These are phyloP conservation scores for Cordyceps cateniannulata DNA, from an alignment of 2,329 filamentous ascomycete genomes.

Conservation along the genomic window DNA sequence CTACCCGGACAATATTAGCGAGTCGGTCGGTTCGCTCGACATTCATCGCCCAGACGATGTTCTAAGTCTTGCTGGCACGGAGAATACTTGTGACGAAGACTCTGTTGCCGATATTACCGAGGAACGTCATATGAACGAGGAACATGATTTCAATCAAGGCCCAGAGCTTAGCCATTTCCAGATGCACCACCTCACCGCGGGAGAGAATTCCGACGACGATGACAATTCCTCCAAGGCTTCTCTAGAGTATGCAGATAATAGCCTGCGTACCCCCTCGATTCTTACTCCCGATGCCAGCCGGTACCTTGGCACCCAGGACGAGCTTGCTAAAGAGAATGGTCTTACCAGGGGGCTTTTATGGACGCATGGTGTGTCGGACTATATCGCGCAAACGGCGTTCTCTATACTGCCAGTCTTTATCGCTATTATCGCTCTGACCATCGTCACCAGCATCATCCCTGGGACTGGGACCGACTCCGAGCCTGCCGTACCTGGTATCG, in stretches of 20 bases:
- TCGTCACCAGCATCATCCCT: background rate
- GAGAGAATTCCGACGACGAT: conserved; percentile 7
- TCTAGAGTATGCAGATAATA: conserved; percentile 44
- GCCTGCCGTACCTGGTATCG: conserved; percentile 13
- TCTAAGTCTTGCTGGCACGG: conserved; percentile 44
- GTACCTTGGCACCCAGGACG: background rate
- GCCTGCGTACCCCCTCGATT: conserved; percentile 37
- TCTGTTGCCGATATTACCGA: conserved; percentile 30
- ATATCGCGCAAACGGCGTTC: background rate
- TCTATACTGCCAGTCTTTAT: background rate
- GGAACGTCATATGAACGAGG: conserved; percentile 15
- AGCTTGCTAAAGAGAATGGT: background rate
- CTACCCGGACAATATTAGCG: conserved; percentile 40
- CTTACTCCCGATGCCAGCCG: conserved; percentile 28
- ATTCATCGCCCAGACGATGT: conserved; percentile 44
- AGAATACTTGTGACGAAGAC: conserved; percentile 40
- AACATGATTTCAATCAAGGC: background rate
- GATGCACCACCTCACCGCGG: background rate
- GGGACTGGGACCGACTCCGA: background rate
- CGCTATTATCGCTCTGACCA: background rate
- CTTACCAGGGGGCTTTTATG: background rate
- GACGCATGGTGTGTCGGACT: background rate
- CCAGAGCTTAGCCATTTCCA: conserved; percentile 7
- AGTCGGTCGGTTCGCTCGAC: conserved; percentile 45
- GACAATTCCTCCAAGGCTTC: conserved; percentile 30